phyloP scores from a whole-genome alignment of 352 stramenopile species.

The Phytophthora multivora region DNA sequence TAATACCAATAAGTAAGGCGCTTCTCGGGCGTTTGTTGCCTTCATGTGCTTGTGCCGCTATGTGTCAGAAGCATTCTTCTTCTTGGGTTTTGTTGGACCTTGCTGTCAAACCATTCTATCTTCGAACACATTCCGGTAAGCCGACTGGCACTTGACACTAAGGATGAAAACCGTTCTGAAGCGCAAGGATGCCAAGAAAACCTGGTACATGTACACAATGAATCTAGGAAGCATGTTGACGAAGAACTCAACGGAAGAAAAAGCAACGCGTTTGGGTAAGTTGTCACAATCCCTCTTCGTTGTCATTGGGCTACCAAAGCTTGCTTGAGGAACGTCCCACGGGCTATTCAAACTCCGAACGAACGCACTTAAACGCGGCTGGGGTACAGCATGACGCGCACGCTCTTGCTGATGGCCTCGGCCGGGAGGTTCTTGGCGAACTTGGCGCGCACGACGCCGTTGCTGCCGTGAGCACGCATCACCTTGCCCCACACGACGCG shows the following conservation, averaged over 20 bases:
- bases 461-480: constrained; percentile 96
- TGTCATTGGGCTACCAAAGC: constrained; percentile 50
- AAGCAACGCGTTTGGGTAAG: constrained; percentile 20
- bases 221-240: not conserved
- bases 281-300: constrained; percentile 58
- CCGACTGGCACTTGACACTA: not conserved
- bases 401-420: constrained; percentile 95
- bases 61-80: not conserved
- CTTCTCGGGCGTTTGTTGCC: constrained; percentile 14
- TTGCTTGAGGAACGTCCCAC: constrained; percentile 27
- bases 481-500: constrained; percentile 99
- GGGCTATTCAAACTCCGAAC: constrained; percentile 23
- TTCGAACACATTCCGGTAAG: too few relatives aligned
- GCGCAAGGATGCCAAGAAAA: not conserved
- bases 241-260: constrained; percentile 16
- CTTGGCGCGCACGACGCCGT: constrained; percentile 98
- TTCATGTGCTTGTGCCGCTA: constrained; percentile 1
- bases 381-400: constrained; percentile 99
- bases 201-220: not conserved
- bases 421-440: constrained; percentile 98
- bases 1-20: constrained; percentile 36
- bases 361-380: constrained; percentile 92
- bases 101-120: not conserved
- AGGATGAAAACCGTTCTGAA: not conserved
- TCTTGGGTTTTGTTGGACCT: too few relatives aligned